Conservation (phyloP, 2,329 filamentous ascomycete genomes). For the Cadophora luteo-olivacea region DNA sequence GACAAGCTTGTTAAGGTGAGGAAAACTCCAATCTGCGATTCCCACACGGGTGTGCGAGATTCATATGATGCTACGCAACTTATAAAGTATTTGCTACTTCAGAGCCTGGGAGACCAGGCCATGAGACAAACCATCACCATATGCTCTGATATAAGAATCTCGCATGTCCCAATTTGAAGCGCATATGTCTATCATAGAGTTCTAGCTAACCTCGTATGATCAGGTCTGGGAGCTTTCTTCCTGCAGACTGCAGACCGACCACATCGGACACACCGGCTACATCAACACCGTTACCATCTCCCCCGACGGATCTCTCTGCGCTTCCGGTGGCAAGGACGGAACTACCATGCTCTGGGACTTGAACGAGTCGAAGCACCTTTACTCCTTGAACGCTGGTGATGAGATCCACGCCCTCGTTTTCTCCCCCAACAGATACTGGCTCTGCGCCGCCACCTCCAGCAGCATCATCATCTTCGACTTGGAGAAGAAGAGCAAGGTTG, state of each 20-base stretch:
- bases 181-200: slow-evolving; percentile 19
- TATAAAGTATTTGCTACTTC: slow-evolving; percentile 99
- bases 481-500: slow-evolving; percentile 99
- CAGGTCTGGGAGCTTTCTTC: slow-evolving; percentile 99
- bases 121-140: slow-evolving; percentile 98
- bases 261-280: slow-evolving; percentile 99
- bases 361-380: slow-evolving; percentile 99
- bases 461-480: slow-evolving; percentile 99
- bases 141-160: slow-evolving; percentile 71
- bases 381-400: slow-evolving; percentile 98
- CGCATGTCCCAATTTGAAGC: slow-evolving; percentile 32
- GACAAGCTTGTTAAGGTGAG: slow-evolving; percentile 99
- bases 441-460: slow-evolving; percentile 95
- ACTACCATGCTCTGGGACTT: slow-evolving; percentile 99
- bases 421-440: slow-evolving; percentile 99
- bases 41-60: slow-evolving; percentile 41
- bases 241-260: slow-evolving; percentile 99
- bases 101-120: slow-evolving; percentile 82
- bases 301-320: slow-evolving; percentile 97
- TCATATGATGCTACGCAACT: slow-evolving; percentile 90
- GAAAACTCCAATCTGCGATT: slow-evolving; percentile 42
- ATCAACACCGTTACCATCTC: slow-evolving; percentile 99
- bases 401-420: slow-evolving; percentile 99
- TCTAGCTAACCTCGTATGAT: slow-evolving; percentile 31
- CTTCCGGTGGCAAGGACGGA: slow-evolving; percentile 98